phyloP scores from a whole-genome alignment of 176 grass and related monocot species.

The Aegilops tauschii region DNA sequence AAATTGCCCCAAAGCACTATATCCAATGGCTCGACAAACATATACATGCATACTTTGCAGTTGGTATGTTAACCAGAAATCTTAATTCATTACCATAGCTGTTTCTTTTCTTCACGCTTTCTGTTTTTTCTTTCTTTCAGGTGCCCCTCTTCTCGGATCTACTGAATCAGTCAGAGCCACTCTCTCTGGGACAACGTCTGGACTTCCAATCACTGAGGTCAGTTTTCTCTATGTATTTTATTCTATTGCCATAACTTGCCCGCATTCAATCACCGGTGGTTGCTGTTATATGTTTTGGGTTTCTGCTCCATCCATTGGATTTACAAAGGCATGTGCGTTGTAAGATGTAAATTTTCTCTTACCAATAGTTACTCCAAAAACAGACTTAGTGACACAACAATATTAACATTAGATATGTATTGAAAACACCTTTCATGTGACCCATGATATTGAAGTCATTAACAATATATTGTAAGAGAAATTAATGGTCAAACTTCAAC shows the following conservation, averaged over 20 bases:
- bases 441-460: neutral
- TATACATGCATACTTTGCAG: conserved; percentile 95
- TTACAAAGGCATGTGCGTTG: neutral
- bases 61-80: conserved; percentile 53
- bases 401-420: neutral
- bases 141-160: conserved; percentile 87
- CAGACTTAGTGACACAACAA: neutral
- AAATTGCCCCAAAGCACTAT: conserved; percentile 89
- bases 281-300: neutral
- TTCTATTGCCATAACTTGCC: conserved; percentile 12
- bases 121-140: conserved; percentile 39
- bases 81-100: conserved; percentile 9
- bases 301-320: neutral
- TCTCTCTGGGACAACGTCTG: conserved; percentile 80
- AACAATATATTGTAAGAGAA: neutral
- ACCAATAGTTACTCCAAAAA: neutral
- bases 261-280: neutral
- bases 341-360: neutral
- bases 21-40: conserved; percentile 87
- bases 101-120: neutral
- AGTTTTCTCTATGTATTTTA: conserved; percentile 18
- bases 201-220: conserved; percentile 90
- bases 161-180: conserved; percentile 63
- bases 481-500: neutral
- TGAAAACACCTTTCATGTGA: neutral